Base-by-base conservation (phyloP, 139 green algal genomes). In the Closterium sp. region DNA sequence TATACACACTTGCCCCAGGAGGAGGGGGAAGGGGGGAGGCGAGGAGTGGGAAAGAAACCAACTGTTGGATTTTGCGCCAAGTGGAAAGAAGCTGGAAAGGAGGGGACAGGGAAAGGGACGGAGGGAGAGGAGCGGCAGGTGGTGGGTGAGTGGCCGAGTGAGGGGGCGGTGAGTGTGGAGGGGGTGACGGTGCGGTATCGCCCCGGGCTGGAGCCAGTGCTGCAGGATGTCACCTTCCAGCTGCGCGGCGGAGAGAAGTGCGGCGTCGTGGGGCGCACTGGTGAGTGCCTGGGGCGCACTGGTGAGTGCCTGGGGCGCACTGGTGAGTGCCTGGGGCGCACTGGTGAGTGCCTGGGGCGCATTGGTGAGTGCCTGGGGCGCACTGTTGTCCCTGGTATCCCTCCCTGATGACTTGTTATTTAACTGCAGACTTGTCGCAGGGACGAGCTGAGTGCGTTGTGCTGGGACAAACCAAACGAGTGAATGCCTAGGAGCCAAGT, bases 171-270 rank as follows among this genome's bases (percentile, higher is more conserved):
- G 33, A 35, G 90, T 19, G 94, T 96, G 85, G 25, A 94, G 21
- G 89, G 95, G 38, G 87, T 97, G 28, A 93, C 95, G 84, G 96
- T 98, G 95, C 93, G 96, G 1, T 98, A 98, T 94, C 92, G 96
- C 12, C 94, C 96, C 12, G 93, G 95, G 33, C 94, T 97, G 85
- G 95, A 96, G 9, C 94, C 96, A 81, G 97, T 98, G 35, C 93
- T 98, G 21, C 64, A 36, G 2, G 89, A 86, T 28, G 28, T 95
- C 10, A 90, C 88, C 21, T 91, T 94, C 66, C 28, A 21, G 33
- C 55, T 97, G 66, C 25, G 91, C 7, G 89, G 95, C 66, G 93
- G 93, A 21, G 93, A 96, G 92, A 96, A 96, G 93, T 93, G 96
- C 19, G 94, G 95, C 34, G 94, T 97, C n/a, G 95, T 96, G 32